Conservation (phyloP, 352 stramenopile genomes). For the Globisporangium uncinulatum region DNA sequence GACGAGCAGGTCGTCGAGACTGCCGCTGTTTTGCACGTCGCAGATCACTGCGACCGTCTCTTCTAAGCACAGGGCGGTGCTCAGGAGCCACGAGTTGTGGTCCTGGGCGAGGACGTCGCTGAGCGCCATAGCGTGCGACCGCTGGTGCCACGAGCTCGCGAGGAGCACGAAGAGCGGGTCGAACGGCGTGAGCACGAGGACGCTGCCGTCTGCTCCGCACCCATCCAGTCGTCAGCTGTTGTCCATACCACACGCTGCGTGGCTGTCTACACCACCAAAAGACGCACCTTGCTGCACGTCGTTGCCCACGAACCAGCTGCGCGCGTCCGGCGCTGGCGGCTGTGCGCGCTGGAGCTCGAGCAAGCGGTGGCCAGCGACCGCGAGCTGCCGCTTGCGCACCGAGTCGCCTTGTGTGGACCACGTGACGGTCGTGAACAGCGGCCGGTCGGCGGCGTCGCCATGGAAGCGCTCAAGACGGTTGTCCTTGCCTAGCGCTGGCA, state of each 20-base stretch:
- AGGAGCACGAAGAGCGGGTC: conserved; percentile 74
- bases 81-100: conserved; percentile 54
- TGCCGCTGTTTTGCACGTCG: conserved; percentile 48
- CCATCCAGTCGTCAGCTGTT: not conserved
- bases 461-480: conserved; percentile 60
- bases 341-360: conserved; percentile 65
- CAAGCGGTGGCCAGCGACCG: conserved; percentile 31
- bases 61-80: conserved; percentile 24
- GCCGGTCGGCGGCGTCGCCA: conserved; percentile 40
- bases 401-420: conserved; percentile 28
- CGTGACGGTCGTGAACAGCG: conserved; percentile 40
- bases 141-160: conserved; percentile 39
- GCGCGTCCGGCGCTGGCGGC: conserved; percentile 26
- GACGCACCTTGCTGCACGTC: conserved; percentile 45
- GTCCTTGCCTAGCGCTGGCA: conserved; percentile 31
- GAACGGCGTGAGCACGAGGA: conserved; percentile 59
- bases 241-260: too few species aligned
- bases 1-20: conserved; percentile 49
- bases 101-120: conserved; percentile 46
- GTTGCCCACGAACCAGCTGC: conserved; percentile 80
- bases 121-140: conserved; percentile 40
- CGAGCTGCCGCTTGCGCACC: conserved; percentile 47
- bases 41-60: conserved; percentile 38
- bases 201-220: conserved; percentile 32
- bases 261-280: not conserved